phyloP scores from a whole-genome alignment of 257 asterid genomes.

The Solanum medicagineum region DNA sequence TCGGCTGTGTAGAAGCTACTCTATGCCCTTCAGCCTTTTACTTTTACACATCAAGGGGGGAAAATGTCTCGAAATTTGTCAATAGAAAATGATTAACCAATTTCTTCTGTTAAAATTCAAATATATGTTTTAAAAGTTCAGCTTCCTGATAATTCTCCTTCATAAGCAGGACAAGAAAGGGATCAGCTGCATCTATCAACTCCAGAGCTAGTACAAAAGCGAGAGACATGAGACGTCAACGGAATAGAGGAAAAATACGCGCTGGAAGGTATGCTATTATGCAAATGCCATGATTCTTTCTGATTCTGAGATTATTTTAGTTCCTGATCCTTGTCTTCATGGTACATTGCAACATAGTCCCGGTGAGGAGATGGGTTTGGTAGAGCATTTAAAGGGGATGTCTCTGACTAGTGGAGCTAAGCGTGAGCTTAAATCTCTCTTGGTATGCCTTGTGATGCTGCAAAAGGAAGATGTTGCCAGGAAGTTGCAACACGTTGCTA shows the following conservation, averaged over 20 bases:
- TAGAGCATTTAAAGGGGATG: constrained; percentile 86
- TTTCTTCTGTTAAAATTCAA: neutral
- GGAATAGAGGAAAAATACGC: constrained; percentile 85
- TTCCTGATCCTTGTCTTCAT: neutral
- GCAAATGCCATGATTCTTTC: neutral
- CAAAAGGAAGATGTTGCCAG: constrained; percentile 59
- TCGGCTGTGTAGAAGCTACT: neutral
- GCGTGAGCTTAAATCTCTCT: constrained; percentile 54
- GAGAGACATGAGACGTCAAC: constrained; percentile 58
- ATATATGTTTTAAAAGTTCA: neutral
- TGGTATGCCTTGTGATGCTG: constrained; percentile 65
- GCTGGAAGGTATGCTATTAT: constrained; percentile 75
- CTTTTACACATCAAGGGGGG: neutral
- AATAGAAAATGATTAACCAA: neutral
- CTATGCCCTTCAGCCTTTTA: neutral
- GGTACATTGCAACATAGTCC: constrained; percentile 38
- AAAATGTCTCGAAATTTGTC: neutral
- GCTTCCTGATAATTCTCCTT: constrained; percentile 1
- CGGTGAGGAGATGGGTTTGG: constrained; percentile 80
- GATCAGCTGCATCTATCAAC: constrained; percentile 54
- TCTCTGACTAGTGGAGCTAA: constrained; percentile 60
- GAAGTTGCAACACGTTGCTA: constrained; percentile 54
- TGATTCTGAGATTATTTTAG: neutral
- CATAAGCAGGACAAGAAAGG: constrained; percentile 56
- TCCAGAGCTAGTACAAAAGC: constrained; percentile 48